Percentiles rank a stretch among this genome's conserved stretches.
Evolutionary conservation across 768 basidiomycete species (phyloP).

Genomic region (Termitomyces heimii): DNA sequence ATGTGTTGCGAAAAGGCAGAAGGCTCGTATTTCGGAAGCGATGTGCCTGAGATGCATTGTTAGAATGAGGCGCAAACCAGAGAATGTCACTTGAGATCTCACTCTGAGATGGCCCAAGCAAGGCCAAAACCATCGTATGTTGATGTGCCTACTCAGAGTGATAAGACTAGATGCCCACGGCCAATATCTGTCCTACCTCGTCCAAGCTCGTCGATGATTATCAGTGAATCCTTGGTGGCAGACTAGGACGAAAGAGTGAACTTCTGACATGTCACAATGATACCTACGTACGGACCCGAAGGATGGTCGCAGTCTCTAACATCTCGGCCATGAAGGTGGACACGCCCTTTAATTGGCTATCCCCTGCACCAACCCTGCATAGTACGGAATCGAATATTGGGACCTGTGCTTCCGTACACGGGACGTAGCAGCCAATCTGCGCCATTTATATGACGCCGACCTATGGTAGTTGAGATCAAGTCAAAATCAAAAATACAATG

Average conservation of each 20-base stretch:
- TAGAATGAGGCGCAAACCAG: neutral
- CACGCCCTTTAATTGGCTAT: constrained; percentile 95
- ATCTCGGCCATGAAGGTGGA: constrained; percentile 99
- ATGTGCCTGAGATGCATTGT: constrained; percentile 59
- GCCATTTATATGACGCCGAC: constrained; percentile 98
- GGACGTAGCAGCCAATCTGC: constrained; percentile 93
- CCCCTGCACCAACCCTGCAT: constrained; percentile 95
- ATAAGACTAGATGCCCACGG: neutral
- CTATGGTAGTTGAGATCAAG: constrained; percentile 18
- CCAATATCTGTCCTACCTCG: constrained; percentile 44
- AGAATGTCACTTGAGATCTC: constrained; percentile 17
- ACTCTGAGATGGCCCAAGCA: constrained; percentile 99
- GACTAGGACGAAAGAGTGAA: constrained; percentile 40
- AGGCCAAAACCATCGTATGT: constrained; percentile 97
- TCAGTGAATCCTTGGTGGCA: constrained; percentile 86
- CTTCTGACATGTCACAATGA: neutral
- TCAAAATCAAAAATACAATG: neutral
- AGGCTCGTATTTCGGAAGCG: constrained; percentile 85
- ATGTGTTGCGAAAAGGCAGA: constrained; percentile 96
- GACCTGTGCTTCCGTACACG: constrained; percentile 77
- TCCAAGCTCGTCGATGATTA: constrained; percentile 97
- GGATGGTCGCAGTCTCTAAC: constrained; percentile 95
- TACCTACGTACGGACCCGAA: constrained; percentile 50
- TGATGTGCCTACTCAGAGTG: constrained; percentile 64
- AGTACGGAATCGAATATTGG: constrained; percentile 96